Evolutionary conservation across 768 basidiomycete species (phyloP), one percentile per base, ranked within the genome.

Genomic region (Suillus americanus): DNA sequence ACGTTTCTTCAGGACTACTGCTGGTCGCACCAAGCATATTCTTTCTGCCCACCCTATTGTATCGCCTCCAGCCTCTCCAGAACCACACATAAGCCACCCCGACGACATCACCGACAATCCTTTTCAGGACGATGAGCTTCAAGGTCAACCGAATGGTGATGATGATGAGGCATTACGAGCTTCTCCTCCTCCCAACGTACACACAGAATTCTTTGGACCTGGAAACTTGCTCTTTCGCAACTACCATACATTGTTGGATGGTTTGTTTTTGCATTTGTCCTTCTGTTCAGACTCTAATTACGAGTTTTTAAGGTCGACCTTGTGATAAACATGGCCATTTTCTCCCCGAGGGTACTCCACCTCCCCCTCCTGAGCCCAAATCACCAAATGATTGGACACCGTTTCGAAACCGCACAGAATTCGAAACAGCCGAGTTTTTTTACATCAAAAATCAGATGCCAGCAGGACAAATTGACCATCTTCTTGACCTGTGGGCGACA

Each of bases 351-450:
- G 60, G 23, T 48, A n/a, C 30, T 0, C 20, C 62, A 30, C 50
- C 61, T 5, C 65, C 46, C 14, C 25, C 41, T 55, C 23, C 14
- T n/a, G 60, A 64, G n/a, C 37, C 66, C 5, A 37, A 30, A 5
- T 28, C 41, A 6, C 40, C 18, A 16, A 73, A 71, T 57, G 54
- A 68, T 4, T 79, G 72, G 70, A 65, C 33, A 14, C 76, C 76
- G 41, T 78, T 77, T 55, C 5, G 63, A 30, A 68, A 70, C 46
- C 62, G 70, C 1, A 7, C 71, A 0, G 67, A 68, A 3, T 79
- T 78, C 61, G 72, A 78, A 25, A 75, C 62, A n/a, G 74, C 77
- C 0, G 37, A 75, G 20, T 70, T 5, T 33, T 62, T 74, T 5
- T 77, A 69, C 62, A 68, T 71, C 7, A 38, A 70, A 45, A 60